Evolutionary conservation across 371 early-diverging fungal genomes (phyloP), one percentile per base, ranked within the genome.

Genomic region (Mortierella sp.): DNA sequence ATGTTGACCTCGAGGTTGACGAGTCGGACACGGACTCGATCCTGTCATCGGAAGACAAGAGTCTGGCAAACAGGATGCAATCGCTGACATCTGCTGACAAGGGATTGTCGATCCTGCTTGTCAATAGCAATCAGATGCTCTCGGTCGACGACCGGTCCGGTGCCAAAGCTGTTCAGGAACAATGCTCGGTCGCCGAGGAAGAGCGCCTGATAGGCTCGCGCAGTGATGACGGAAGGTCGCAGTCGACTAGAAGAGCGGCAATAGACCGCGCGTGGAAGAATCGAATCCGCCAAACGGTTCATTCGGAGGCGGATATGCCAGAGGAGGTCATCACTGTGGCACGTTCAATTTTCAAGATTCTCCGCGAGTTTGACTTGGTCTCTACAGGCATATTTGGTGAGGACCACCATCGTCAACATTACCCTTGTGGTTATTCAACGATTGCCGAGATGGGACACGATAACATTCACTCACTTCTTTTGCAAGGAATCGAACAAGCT

Each of bases 401-500:
- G 6, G 26, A 52, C 28, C 9, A 27, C n/a, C n/a, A n/a, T n/a
- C n/a, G n/a, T n/a, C n/a, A n/a, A n/a, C n/a, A n/a, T n/a, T n/a
- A n/a, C n/a, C n/a, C n/a, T 3, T 30, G 27, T 27, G 64, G 27
- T 6, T 12, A 51, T 27, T 39, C 50, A 32, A 26, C 49, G 6
- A 48, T 28, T 5, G 12, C 23, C 19, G 52, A 52, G 11, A 37
- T 15, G 9, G 42, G 44, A 4, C 67, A 64, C 44, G 26, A 39
- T 4, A 60, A 59, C 23, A 65, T 80, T 3, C 68, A 59, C 2
- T 32, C 68, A 5, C 44, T 76, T 11, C 64, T 76, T 6, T 21
- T 56, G 4, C 78, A 66, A 48, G 81, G 79, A 9, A 55, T 75
- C n/a, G 68, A 79, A 27, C 66, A 75, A 44, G 73, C 81, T 11